A percentile compares a stretch with the other conserved stretches of the same genome.
phyloP scores from a whole-genome alignment of 306 rosid genomes.

The Sindora glabra region DNA sequence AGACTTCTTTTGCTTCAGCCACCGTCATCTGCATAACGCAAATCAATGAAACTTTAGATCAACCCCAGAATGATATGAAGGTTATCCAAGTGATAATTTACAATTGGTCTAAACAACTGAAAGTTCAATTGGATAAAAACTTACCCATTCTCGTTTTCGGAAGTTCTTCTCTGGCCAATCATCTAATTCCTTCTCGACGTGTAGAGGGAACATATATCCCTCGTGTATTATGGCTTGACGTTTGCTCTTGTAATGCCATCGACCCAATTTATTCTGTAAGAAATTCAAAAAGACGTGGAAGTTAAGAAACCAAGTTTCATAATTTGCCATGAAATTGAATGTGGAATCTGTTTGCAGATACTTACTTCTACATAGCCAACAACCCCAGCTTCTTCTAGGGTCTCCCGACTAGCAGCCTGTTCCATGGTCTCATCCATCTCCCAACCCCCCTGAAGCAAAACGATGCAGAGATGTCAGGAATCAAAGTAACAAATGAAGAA shows the following conservation, averaged over 20 bases:
- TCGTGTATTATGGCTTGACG: conserved; percentile 50
- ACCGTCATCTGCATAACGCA: conserved; percentile 56
- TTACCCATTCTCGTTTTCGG: conserved; percentile 72
- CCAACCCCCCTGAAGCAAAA: conserved; percentile 84
- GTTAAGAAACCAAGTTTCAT: conserved; percentile 12
- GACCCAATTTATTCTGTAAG: conserved; percentile 57
- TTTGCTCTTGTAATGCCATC: conserved; percentile 76
- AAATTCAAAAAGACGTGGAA: neutral
- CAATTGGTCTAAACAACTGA: neutral
- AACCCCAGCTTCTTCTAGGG: conserved; percentile 90
- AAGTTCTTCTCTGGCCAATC: conserved; percentile 71
- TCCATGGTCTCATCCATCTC: conserved; percentile 75
- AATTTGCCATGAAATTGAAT: neutral
- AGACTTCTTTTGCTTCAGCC: conserved; percentile 68
- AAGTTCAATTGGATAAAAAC: conserved; percentile 8
- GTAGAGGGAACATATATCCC: conserved; percentile 79
- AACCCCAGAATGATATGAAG: too few species aligned
- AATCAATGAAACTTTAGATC: conserved; percentile 26
- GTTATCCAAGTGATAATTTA: neutral
- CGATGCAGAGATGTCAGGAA: conserved; percentile 16
- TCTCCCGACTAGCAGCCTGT: conserved; percentile 81
- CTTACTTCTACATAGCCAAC: conserved; percentile 64
- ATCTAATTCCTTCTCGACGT: conserved; percentile 53
- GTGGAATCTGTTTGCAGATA: conserved; percentile 9
- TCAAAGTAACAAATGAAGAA: neutral